Evolutionary conservation across 2,329 filamentous ascomycete genomes (phyloP), one percentile per base, ranked within the genome.

Genomic region (Colletotrichum truncatum): DNA sequence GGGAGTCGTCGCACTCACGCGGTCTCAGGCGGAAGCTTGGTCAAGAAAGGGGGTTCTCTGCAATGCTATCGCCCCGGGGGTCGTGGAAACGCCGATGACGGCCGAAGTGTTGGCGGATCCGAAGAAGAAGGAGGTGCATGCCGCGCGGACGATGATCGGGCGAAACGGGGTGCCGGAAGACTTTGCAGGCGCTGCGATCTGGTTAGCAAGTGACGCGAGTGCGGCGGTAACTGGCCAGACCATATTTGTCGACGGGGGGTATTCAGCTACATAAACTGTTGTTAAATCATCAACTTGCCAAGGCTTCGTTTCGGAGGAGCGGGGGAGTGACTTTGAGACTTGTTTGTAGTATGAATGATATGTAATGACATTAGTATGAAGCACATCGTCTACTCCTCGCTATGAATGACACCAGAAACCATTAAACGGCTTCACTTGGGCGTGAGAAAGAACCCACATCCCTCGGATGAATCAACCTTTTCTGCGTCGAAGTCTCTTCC

Each of bases 1-100:
- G 2, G 76, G 74, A 0, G 68, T 77, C 4, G 60, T 76, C 0
- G 71, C 73, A 0, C 49, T 77, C 5, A 78, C 75, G 3, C 68
- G 76, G 1, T 75, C 75, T 0, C 76, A 78, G 48, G 75, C 76
- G 0, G 76, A 77, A 39, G 76, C 75, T 0, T 77, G 76, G 76
- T 77, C 75, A n/a, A 65, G 56, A 0, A 66, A 68, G 0, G 75
- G 76, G 5, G 76, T 77, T 4, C 26, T 77, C 0, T 77, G 76
- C 30, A 78, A 77, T 25, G 74, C 75, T 0, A 54, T 78, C 9
- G 75, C 74, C 0, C 76, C 76, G 0, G 76, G 74, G 0, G 41
- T 77, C 0, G 76, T 77, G 2, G 68, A 73, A 3, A 77, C 75
- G 3, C 69, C 72, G 0, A 67, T 76, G 67, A 70, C 73, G 0